Base-by-base conservation (phyloP, 2,329 filamentous ascomycete species). In the Tolypocladium ophioglossoides region DNA sequence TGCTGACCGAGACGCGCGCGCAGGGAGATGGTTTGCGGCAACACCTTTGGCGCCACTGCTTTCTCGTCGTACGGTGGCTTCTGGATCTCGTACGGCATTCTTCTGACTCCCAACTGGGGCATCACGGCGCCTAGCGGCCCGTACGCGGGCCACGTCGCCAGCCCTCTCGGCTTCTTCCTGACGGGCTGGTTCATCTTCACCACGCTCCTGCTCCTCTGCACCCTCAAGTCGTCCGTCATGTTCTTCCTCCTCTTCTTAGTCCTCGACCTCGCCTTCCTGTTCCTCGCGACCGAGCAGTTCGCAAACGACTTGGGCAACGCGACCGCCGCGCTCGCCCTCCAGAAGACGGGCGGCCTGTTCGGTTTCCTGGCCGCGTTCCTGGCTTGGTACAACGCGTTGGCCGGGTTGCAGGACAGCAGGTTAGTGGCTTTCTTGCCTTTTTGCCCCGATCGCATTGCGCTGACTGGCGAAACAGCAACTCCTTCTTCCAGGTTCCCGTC, bases 401-500 rank as follows among this genome's bases (percentile, higher is more conserved):
- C 88, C 52, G 89, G 89, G 81, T 82, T 94, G 55, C 85, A 86
- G 57, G 89, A 94, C 63, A 77, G 74, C 67, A 82, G 78, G 82
- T 84, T 68, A 62, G 78, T 72, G 54, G 16, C 37, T 7, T 14
- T n/a, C n/a, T 10, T 4, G 10, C 46, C 16, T 18, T 20, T 18
- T 22, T 38, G 24, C 44, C 35, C 30, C 30, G 12, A 24, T 20
- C 22, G 5, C 44, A 14, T 48, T 56, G 24, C n/a, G 56, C 70
- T 76, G 67, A 77, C 66, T 50, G 6, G 49, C 10, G 54, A 47
- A 40, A 57, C 64, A 94, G 89, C 77, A 85, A 85, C 73, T 85
- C 81, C 32, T 96, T 96, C 84, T 94, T 96, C 78, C 79, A 94
- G 70, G 83, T 95, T 58, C 92, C 91, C 52, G 91, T 96, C 59